phyloP scores from a whole-genome alignment of 108 stramenopile genomes.

The Ochromonas danica region DNA sequence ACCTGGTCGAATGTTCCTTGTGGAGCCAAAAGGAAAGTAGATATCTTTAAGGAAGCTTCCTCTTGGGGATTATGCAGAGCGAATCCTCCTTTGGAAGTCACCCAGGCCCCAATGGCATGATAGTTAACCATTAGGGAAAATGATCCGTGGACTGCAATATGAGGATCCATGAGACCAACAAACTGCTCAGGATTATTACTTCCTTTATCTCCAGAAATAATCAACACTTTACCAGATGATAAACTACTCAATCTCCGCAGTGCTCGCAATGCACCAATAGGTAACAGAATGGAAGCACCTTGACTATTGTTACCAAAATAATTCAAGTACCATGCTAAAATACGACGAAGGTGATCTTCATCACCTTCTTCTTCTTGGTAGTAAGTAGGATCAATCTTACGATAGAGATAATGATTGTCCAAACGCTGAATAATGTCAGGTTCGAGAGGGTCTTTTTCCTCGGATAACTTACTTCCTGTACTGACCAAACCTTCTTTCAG shows the following conservation, averaged over 20 bases:
- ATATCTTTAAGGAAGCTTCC: constrained; percentile 61
- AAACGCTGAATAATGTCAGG: constrained; percentile 66
- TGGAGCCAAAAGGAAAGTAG: constrained; percentile 51
- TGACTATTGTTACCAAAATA: constrained; percentile 38
- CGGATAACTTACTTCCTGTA: constrained; percentile 42
- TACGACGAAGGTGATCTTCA: constrained; percentile 52
- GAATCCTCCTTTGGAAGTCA: constrained; percentile 62
- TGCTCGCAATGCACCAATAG: constrained; percentile 61
- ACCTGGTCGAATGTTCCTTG: background rate
- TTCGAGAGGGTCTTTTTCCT: constrained; percentile 59
- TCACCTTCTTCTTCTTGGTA: constrained; percentile 55
- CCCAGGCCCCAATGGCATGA: constrained; percentile 68
- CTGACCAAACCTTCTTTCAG: constrained; percentile 58
- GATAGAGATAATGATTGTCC: constrained; percentile 51
- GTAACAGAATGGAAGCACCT: constrained; percentile 63
- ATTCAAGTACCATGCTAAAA: constrained; percentile 60
- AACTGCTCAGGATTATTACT: constrained; percentile 67
- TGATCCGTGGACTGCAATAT: constrained; percentile 69
- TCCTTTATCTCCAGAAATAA: constrained; percentile 65
- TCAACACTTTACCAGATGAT: constrained; percentile 40
- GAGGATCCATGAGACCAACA: constrained; percentile 64
- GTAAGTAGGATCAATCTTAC: constrained; percentile 38
- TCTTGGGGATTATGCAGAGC: constrained; percentile 66
- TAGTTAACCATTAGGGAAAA: constrained; percentile 74
- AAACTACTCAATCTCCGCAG: constrained; percentile 54